Percentiles rank a stretch among this genome's conserved stretches.
These are phyloP conservation scores for Azolla pinnata DNA, from an alignment of 75 land plant genomes.

Conservation along the genomic window DNA sequence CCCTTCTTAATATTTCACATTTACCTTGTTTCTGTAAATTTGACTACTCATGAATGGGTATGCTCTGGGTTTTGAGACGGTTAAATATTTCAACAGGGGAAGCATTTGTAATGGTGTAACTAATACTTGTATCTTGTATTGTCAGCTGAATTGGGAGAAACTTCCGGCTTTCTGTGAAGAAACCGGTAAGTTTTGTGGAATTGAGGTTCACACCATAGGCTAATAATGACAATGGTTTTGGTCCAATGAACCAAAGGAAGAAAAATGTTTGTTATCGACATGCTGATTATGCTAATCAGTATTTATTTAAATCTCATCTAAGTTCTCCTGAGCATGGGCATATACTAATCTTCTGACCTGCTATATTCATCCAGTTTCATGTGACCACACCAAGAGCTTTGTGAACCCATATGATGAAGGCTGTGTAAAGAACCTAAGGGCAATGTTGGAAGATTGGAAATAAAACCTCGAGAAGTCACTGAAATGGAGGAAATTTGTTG, in stretches of 20 bases:
- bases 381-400: background rate
- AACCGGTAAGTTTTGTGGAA: too few species aligned
- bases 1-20: background rate
- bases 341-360: background rate
- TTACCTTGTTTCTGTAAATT: background rate
- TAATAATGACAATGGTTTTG: background rate
- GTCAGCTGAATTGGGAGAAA: background rate
- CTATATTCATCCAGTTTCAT: background rate
- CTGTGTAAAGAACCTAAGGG: background rate
- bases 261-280: background rate
- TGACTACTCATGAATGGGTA: constrained; percentile 4
- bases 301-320: background rate
- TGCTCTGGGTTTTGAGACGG: background rate
- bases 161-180: background rate
- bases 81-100: background rate
- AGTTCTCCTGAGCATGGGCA: background rate
- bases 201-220: too few species aligned
- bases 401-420: background rate
- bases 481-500: too few species aligned
- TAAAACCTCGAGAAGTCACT: too few species aligned
- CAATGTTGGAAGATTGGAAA: background rate
- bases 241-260: background rate
- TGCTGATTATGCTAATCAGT: background rate
- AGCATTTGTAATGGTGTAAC: background rate
- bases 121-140: background rate